Evolutionary conservation across 495 filamentous ascomycete species (phyloP).

Genomic region (Annulohypoxylon nitens): DNA sequence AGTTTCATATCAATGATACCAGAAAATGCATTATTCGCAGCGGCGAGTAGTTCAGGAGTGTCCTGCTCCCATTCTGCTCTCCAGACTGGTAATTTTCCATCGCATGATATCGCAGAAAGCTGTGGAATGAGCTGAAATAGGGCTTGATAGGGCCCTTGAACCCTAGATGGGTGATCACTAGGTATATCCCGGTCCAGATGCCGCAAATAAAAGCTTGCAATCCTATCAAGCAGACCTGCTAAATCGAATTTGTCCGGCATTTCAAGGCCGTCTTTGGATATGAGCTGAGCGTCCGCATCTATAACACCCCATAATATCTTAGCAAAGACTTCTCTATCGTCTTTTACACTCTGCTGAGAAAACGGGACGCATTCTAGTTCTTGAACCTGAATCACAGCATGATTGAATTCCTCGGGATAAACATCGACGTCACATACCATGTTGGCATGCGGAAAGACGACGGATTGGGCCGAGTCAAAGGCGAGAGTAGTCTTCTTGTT

Average conservation of each 20-base stretch:
- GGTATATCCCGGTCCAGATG: neutral
- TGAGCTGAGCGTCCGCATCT: neutral
- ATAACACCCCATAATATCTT: neutral
- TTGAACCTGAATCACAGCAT: neutral
- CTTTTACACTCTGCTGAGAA: neutral
- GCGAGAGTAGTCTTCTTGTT: no score
- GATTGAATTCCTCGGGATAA: neutral
- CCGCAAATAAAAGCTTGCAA: neutral
- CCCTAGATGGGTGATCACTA: neutral
- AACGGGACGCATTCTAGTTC: neutral
- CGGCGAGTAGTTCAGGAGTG: neutral
- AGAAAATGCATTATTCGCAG: neutral
- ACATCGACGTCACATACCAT: neutral
- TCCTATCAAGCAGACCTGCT: neutral
- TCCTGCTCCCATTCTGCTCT: neutral
- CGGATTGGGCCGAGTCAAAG: no score
- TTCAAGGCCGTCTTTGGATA: neutral
- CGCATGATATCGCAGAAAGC: neutral
- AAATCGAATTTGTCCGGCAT: neutral
- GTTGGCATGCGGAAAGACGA: no score
- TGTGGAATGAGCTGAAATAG: no score
- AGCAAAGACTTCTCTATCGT: neutral
- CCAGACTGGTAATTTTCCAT: neutral
- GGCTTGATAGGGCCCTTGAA: neutral
- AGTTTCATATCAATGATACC: neutral